Base-by-base conservation (phyloP, 2,329 filamentous ascomycete genomes). In the Sporothrix sp. region DNA sequence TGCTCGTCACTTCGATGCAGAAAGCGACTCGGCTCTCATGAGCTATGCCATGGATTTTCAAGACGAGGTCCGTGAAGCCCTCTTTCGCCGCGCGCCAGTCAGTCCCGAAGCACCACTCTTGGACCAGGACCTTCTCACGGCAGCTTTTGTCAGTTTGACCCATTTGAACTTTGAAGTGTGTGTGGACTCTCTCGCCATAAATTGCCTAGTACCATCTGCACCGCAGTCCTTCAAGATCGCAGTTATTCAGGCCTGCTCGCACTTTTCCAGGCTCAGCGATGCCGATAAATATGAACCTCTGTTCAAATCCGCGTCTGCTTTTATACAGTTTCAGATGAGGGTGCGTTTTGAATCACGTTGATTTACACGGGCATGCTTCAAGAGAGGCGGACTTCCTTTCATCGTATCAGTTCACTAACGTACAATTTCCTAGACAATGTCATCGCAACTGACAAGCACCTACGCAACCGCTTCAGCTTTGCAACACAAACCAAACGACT, bases 11-110 rank as follows among this genome's bases (percentile, higher is more conserved):
- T 84, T 85, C 58, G 71, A 77, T 52, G 67, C 71, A 7, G 77
- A 84, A 53, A 79, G 74, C 59, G 82, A 85, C 58, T 75, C 78
- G 10, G 58, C 57, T 1, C 68, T 83, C 52, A 71, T 83, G 53
- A 83, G 80, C 61, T 85, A 82, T 61, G 81, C 81, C 35, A 70
- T 84, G 64, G 82, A 85, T 61, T 77, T 85, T 8, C 81, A 85
- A 59, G 79, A 83, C 58, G 82, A 85, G 62, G 73, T 85, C 42
- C 72, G 74, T 42, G 81, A 84, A 59, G 78, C 79, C 42, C 75
- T 84, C 4, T 84, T 85, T 58, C 73, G 76, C 51, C 73, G 73
- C 30, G 67, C 73, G 40, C 63, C 71, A 3, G 64, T 70, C 1
- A 68, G 68, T 10, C 61, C 68, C 35, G 74, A 81, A 23, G 64